phyloP scores from a whole-genome alignment of 352 stramenopile genomes.

The Phytophthora aleatoria region DNA sequence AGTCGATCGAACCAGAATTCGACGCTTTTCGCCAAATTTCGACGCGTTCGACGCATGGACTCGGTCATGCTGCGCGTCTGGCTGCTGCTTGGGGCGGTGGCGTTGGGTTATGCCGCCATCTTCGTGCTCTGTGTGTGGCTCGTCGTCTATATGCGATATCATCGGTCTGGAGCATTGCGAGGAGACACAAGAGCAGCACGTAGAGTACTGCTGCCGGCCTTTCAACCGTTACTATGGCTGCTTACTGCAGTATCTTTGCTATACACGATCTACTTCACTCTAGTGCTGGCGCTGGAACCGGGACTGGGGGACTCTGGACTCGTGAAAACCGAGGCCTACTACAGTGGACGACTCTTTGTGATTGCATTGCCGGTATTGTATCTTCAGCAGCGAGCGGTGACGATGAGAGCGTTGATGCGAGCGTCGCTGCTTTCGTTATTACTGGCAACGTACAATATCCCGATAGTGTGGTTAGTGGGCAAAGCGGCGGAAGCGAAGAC shows the following conservation, averaged over 20 bases:
- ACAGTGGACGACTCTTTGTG: slow-evolving; percentile 63
- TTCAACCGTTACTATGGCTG: slow-evolving; percentile 70
- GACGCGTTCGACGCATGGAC: slow-evolving; percentile 18
- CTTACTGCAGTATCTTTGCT: slow-evolving; percentile 37
- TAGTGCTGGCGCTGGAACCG: slow-evolving; percentile 22
- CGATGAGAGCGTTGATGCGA: slow-evolving; percentile 47
- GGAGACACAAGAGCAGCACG: slow-evolving; percentile 57
- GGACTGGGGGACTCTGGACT: slow-evolving; percentile 9
- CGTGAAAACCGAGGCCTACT: slow-evolving; percentile 48
- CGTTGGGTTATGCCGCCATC: slow-evolving; percentile 49
- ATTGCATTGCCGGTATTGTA: slow-evolving; percentile 71
- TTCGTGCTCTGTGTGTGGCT: slow-evolving; percentile 52
- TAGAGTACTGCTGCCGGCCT: slow-evolving; percentile 72
- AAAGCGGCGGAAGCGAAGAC: not conserved
- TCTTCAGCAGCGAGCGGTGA: slow-evolving; percentile 67
- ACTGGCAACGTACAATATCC: slow-evolving; percentile 62
- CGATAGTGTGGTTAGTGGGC: slow-evolving; percentile 46
- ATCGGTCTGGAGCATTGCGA: slow-evolving; percentile 52
- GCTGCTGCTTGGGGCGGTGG: slow-evolving; percentile 41
- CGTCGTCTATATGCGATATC: slow-evolving; percentile 56
- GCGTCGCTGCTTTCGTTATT: slow-evolving; percentile 48
- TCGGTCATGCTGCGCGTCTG: slow-evolving; percentile 20
- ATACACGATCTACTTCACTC: slow-evolving; percentile 39
- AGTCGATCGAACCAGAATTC: slow-evolving; percentile 20
- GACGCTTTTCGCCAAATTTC: not conserved